Evolutionary conservation across 2,329 filamentous ascomycete genomes (phyloP).

Genomic region (Pestalotiopsis sp.): DNA sequence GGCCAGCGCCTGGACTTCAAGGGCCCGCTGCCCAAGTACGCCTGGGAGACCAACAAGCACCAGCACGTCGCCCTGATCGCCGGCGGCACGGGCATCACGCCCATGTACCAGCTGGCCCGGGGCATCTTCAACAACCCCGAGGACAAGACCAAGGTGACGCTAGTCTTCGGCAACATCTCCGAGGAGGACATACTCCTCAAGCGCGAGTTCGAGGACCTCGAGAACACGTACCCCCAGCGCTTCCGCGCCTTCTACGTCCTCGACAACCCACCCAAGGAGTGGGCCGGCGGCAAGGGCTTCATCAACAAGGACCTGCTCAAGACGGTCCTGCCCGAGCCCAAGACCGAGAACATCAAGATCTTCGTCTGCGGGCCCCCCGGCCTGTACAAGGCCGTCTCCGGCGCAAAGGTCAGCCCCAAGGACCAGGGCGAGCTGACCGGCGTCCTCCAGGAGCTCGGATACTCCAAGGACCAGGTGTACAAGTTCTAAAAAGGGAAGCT

Average conservation of each 20-base stretch:
- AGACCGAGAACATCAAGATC: conserved; percentile 89
- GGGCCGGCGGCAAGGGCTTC: conserved; percentile 76
- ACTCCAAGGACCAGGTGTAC: conserved; percentile 87
- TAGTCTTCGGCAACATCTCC: conserved; percentile 87
- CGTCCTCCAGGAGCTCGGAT: conserved; percentile 81
- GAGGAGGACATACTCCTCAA: conserved; percentile 93
- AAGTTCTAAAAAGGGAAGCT: conserved; percentile 68
- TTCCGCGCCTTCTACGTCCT: conserved; percentile 96
- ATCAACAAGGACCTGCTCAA: conserved; percentile 92
- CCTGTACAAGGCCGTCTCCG: conserved; percentile 91
- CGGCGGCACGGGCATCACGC: conserved; percentile 96
- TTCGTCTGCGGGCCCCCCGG: conserved; percentile 95
- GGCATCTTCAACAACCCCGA: conserved; percentile 94
- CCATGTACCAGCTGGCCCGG: conserved; percentile 93
- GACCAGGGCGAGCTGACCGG: conserved; percentile 92
- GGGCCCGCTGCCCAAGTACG: conserved; percentile 92
- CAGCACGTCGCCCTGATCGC: conserved; percentile 83
- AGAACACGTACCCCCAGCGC: conserved; percentile 92
- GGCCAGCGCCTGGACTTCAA: conserved; percentile 89
- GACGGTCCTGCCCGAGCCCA: conserved; percentile 91
- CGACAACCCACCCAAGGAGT: conserved; percentile 79
- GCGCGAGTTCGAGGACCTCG: conserved; percentile 79
- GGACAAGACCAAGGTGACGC: conserved; percentile 96
- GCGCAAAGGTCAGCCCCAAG: conserved; percentile 84
- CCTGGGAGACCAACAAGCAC: conserved; percentile 90